phyloP scores from a whole-genome alignment of 73 alveolate species.

The Uronychia binucleata region DNA sequence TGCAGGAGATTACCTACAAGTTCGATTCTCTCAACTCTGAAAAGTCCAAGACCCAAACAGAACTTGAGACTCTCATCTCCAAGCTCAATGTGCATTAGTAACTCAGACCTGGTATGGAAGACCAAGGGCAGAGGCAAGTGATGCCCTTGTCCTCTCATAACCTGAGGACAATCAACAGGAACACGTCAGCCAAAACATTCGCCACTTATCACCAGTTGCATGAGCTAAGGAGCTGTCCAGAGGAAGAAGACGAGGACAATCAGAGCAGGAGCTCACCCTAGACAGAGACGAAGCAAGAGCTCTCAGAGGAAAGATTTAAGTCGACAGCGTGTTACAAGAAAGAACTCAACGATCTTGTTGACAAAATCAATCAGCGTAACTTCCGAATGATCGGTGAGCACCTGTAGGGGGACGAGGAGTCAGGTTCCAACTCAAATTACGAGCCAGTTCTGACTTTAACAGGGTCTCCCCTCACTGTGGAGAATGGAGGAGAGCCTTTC shows the following conservation, averaged over 20 bases:
- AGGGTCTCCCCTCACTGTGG: background rate
- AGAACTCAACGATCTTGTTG: background rate
- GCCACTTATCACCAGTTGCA: background rate
- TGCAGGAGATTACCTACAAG: background rate
- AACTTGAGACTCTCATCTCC: background rate
- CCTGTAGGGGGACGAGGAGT: background rate
- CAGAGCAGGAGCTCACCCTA: background rate
- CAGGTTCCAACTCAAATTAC: background rate
- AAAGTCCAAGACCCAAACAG: background rate
- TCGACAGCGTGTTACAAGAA: background rate
- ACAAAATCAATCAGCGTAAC: background rate
- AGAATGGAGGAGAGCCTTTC: background rate
- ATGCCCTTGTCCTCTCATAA: background rate
- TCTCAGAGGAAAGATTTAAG: background rate
- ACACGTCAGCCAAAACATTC: background rate
- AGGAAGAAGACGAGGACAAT: background rate
- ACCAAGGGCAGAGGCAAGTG: background rate
- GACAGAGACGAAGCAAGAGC: background rate
- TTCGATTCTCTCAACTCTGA: background rate
- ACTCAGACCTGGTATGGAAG: too few species aligned
- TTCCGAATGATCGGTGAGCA: background rate
- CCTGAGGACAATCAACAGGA: background rate
- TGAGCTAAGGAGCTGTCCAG: background rate
- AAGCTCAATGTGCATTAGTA: background rate
- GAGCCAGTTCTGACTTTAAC: background rate